Base-by-base conservation (phyloP, 2,329 filamentous ascomycete genomes). In the Pseudogymnoascus sp. region DNA sequence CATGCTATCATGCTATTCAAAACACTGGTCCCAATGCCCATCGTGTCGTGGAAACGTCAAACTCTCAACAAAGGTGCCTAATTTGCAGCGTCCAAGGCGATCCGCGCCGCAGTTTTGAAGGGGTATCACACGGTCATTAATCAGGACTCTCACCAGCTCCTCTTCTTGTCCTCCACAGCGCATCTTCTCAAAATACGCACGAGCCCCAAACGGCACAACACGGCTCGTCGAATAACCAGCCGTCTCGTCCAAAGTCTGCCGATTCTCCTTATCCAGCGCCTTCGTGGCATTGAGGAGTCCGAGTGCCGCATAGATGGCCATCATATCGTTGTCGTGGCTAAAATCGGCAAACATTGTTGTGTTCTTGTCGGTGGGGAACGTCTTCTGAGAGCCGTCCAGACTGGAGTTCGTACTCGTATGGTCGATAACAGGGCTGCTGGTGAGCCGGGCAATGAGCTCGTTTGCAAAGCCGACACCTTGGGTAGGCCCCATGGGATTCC, bases 131-230 rank as follows among this genome's bases (percentile, higher is more conserved):
- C 90, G 82, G 70, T 95, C 91, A 74, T 97, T 96, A 36, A 97
- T 78, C 63, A 97, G 75, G 4, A 95, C 80, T 37, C 92, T 82
- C 9, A 97, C 89, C 60, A 88, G 78, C 73, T 94, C 88, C 70
- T 90, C 84, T 1, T 74, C 66, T n/a, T 75, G 72, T 10, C 67
- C 67, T 2, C 72, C 72, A 72, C 92, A 97, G 40, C 74, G 75
- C 83, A 96, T 86, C 80, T 93, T 94, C 80, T 97, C 92, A 36
- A 97, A 84, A 72, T 95, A 96, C 74, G 91, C 82, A 60, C 92
- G 80, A 15, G 84, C 87, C 0, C 82, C 89, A 74, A 97, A 96
- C 0, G 92, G 89, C 15, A 96, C 90, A 0, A 85, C 83, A 87
- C 89, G 93, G 12, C 87, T 82, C 0, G 90, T 84, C 9, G 88